Base-by-base conservation (phyloP, 2,329 filamentous ascomycete genomes). In the Exophiala viscosa region DNA sequence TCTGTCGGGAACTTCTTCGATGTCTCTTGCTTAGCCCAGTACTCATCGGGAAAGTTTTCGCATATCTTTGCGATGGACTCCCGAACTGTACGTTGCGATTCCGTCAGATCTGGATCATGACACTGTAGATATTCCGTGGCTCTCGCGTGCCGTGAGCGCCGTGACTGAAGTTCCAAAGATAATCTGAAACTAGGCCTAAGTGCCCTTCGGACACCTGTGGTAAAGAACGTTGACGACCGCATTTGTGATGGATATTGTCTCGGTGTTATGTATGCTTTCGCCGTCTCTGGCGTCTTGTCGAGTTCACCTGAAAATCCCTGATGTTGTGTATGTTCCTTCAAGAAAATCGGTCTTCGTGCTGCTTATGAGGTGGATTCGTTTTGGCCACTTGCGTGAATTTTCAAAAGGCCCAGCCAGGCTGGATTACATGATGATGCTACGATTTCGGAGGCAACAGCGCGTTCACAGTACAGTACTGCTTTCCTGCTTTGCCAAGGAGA, bases 21-120 rank as follows among this genome's bases (percentile, higher is more conserved):
- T 28, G 65, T 62, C 50, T 76, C 73, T 17, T 65, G 59, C 2
- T 66, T 57, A 5, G 67, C 62, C 73, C 73, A 76, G 64, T 76
- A 75, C 40, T 65, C 62, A 48, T 75, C 70, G 2, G 69, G 63
- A 52, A 71, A 76, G 17, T 67, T 61, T 9, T 67, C 61, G 59
- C 71, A 74, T 39, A 76, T 71, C 48, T 73, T 74, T n/a, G 66
- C 56, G 34, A 77, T 73, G 2, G 72, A 66, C 48, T 72, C 69
- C 31, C 73, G 71, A 7, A 77, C 72, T 1, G 66, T 67, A 15
- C 65, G 57, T 62, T 74, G 71, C 2, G 69, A 69, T 20, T 73
- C 69, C 2, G 65, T 72, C 50, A 70, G 67, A 56, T 73, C 72
- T 3, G 69, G 63, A 41, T 64, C 57, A 34, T 64, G 49, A 3